Conservation (phyloP, 2,329 filamentous ascomycete genomes). For the Tolypocladium cylindrosporum region DNA sequence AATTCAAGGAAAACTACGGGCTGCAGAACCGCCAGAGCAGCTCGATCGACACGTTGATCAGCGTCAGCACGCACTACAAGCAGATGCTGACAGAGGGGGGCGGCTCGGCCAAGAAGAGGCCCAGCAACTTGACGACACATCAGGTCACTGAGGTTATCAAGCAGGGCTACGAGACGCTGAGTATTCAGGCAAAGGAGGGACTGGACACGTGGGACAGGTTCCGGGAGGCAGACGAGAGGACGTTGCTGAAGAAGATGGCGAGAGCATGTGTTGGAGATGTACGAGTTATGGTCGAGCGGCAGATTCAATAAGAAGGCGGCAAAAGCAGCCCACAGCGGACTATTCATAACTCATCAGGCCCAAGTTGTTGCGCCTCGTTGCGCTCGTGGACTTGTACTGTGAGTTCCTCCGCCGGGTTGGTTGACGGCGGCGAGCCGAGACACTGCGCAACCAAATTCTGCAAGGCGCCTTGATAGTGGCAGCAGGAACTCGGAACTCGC, state of each 20-base stretch:
- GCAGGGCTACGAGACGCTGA: constrained; percentile 89
- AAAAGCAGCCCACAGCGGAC: background rate
- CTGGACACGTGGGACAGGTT: constrained; percentile 79
- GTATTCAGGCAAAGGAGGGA: constrained; percentile 80
- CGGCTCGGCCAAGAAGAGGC: constrained; percentile 27
- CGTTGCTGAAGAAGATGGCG: constrained; percentile 77
- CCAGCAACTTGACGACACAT: constrained; percentile 65
- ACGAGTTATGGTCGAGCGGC: constrained; percentile 36
- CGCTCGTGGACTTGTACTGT: too few species aligned
- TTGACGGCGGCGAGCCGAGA: background rate
- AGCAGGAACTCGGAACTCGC: background rate
- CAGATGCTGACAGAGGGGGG: constrained; percentile 58
- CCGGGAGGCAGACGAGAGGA: constrained; percentile 77
- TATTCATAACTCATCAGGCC: background rate
- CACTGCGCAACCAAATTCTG: background rate
- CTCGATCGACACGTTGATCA: constrained; percentile 77
- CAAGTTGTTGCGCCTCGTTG: background rate
- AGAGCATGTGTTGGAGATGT: constrained; percentile 61
- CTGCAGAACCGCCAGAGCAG: constrained; percentile 47
- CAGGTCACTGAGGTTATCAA: constrained; percentile 90
- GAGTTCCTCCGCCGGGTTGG: too few species aligned
- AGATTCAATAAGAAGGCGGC: constrained; percentile 1
- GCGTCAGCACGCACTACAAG: constrained; percentile 78
- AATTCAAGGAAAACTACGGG: constrained; percentile 71
- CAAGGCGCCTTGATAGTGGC: background rate